Conservation (phyloP, 805 yeast genomes). For the Candida incommunis region DNA sequence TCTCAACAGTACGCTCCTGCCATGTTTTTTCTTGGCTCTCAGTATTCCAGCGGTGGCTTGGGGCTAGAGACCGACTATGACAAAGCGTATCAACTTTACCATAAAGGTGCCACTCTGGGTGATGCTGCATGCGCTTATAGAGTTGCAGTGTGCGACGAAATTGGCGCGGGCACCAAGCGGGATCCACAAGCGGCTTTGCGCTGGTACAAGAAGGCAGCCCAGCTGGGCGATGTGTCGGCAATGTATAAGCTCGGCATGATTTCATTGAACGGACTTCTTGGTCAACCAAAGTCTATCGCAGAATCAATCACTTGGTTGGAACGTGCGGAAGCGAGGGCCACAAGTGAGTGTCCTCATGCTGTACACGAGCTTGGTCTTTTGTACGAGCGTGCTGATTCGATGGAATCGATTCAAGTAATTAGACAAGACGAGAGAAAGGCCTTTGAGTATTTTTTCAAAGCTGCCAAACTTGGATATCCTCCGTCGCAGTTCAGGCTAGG, state of each 20-base stretch:
- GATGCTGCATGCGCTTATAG: conserved; percentile 53
- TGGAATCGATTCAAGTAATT: conserved; percentile 6
- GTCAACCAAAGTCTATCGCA: conserved; percentile 25
- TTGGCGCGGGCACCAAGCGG: conserved; percentile 40
- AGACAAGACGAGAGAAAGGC: conserved; percentile 26
- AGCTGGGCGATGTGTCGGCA: conserved; percentile 45
- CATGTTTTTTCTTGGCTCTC: conserved; percentile 43
- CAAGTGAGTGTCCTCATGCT: conserved; percentile 37
- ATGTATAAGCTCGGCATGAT: conserved; percentile 67
- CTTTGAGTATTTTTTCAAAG: conserved; percentile 37
- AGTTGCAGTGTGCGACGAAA: conserved; percentile 56
- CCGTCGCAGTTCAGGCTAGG: conserved; percentile 63
- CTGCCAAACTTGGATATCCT: conserved; percentile 37
- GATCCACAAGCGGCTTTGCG: conserved; percentile 33
- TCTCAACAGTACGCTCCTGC: conserved; percentile 36
- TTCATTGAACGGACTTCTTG: conserved; percentile 34
- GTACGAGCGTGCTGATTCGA: conserved; percentile 31
- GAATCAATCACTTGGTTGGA: conserved; percentile 38
- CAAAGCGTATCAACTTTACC: conserved; percentile 47
- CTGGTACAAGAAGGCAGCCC: conserved; percentile 48
- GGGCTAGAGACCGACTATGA: conserved; percentile 41
- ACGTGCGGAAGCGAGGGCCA: conserved; percentile 32
- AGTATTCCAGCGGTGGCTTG: conserved; percentile 36
- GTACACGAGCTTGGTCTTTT: conserved; percentile 42
- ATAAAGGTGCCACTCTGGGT: conserved; percentile 41